Evolutionary conservation across 768 basidiomycete species (phyloP).

Genomic region (Jaapia argillacea): DNA sequence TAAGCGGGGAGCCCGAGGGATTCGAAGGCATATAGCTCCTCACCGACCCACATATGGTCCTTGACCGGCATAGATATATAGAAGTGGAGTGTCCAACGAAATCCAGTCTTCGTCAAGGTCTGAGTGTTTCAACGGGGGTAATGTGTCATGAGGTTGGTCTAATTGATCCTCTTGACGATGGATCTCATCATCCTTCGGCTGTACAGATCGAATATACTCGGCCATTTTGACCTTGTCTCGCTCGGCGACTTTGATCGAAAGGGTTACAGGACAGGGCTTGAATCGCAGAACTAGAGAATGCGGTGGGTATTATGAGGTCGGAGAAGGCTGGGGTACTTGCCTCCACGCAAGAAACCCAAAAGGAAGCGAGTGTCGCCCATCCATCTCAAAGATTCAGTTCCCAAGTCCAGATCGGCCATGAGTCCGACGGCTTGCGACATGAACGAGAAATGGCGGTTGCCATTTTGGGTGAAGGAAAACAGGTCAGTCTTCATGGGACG

Average conservation of each 20-base stretch:
- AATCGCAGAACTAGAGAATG: conserved; percentile 44
- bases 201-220: conserved; percentile 14
- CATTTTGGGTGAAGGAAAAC: conserved; percentile 64
- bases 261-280: conserved; percentile 55
- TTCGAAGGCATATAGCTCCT: conserved; percentile 4
- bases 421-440: conserved; percentile 78
- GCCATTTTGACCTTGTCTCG: conserved; percentile 67
- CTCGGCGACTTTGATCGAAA: conserved; percentile 63
- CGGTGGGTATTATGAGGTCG: too few relatives aligned
- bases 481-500: conserved; percentile 66
- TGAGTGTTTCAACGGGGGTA: conserved; percentile 38
- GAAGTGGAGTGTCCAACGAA: conserved; percentile 53
- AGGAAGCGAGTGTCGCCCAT: conserved; percentile 79
- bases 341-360: conserved; percentile 58
- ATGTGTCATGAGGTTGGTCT: conserved; percentile 7
- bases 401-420: conserved; percentile 79
- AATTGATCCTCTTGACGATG: background rate
- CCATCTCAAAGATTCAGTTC: conserved; percentile 79
- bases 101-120: conserved; percentile 56
- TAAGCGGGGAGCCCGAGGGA: conserved; percentile 4
- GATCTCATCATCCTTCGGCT: background rate
- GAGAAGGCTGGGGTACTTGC: too few relatives aligned
- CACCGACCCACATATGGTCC: conserved; percentile 67
- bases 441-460: conserved; percentile 59
- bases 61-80: conserved; percentile 70